Percentiles rank a stretch among this genome's conserved stretches.
Evolutionary conservation across 352 stramenopile genomes (phyloP).

Genomic region (Aphanomyces cochlioides): DNA sequence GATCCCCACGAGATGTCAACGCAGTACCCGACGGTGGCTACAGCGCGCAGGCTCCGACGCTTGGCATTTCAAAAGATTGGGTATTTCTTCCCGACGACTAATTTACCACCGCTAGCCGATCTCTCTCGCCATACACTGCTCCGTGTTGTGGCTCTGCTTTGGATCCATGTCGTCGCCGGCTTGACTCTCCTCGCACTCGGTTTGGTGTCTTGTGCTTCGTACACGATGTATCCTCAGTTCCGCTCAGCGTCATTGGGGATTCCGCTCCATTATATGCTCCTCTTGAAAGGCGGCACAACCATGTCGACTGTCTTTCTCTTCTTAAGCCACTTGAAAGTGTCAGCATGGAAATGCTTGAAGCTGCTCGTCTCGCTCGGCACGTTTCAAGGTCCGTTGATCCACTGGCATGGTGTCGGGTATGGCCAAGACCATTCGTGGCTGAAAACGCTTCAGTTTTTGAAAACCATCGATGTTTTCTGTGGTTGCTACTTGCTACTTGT

Average conservation of each 20-base stretch:
- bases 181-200: slow-evolving; percentile 48
- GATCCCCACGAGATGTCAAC: slow-evolving; percentile 31
- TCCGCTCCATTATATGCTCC: slow-evolving; percentile 56
- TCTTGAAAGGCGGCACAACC: slow-evolving; percentile 55
- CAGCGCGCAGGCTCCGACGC: slow-evolving; percentile 30
- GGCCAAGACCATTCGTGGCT: slow-evolving; percentile 66
- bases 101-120: slow-evolving; percentile 47
- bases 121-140: slow-evolving; percentile 72
- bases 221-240: slow-evolving; percentile 52
- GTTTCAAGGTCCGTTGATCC: slow-evolving; percentile 38
- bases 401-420: slow-evolving; percentile 44
- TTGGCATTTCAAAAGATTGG: slow-evolving; percentile 52
- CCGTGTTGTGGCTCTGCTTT: slow-evolving; percentile 59
- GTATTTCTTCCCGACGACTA: slow-evolving; percentile 69
- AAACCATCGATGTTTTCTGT: slow-evolving; percentile 47
- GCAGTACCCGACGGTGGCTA: slow-evolving; percentile 35
- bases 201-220: slow-evolving; percentile 43
- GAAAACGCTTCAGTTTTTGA: slow-evolving; percentile 52
- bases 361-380: slow-evolving; percentile 37
- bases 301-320: slow-evolving; percentile 55
- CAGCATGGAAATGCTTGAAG: slow-evolving; percentile 50
- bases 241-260: slow-evolving; percentile 44
- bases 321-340: slow-evolving; percentile 52
- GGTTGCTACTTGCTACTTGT: slow-evolving; percentile 68
- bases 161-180: slow-evolving; percentile 65